Evolutionary conservation across 1,139 yeast species (phyloP).

Genomic region (Candida glucosophila): DNA sequence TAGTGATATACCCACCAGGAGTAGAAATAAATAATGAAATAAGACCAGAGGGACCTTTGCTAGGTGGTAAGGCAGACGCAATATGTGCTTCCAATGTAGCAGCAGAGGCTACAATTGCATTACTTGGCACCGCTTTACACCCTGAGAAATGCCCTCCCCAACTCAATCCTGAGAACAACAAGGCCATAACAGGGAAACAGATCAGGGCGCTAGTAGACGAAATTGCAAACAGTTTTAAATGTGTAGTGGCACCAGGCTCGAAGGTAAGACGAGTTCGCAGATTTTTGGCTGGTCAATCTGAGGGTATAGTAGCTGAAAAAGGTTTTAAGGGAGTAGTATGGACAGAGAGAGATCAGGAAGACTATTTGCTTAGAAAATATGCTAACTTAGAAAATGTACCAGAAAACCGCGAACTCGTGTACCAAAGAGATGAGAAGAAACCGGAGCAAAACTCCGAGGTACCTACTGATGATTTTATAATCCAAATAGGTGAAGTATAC

Average conservation of each 20-base stretch:
- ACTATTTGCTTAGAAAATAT: constrained; percentile 40
- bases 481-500: constrained; percentile 80
- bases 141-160: constrained; percentile 64
- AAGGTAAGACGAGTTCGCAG: constrained; percentile 86
- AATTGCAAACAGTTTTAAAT: constrained; percentile 71
- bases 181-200: constrained; percentile 51
- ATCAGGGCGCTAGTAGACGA: constrained; percentile 73
- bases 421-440: constrained; percentile 12
- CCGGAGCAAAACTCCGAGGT: constrained; percentile 39
- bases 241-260: constrained; percentile 85
- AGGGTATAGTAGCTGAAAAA: constrained; percentile 81
- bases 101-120: constrained; percentile 67
- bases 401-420: constrained; percentile 30
- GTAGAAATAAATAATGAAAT: constrained; percentile 14
- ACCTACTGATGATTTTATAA: constrained; percentile 70
- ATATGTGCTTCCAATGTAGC: constrained; percentile 85
- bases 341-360: constrained; percentile 80
- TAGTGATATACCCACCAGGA: constrained; percentile 72
- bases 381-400: constrained; percentile 7
- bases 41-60: constrained; percentile 65
- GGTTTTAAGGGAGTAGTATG: constrained; percentile 91
- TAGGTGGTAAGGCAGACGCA: constrained; percentile 85
- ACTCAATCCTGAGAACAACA: constrained; percentile 20
- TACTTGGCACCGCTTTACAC: constrained; percentile 63
- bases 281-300: constrained; percentile 92